Conservation (phyloP, 2,329 filamentous ascomycete species). For the Diaporthe sp. region DNA sequence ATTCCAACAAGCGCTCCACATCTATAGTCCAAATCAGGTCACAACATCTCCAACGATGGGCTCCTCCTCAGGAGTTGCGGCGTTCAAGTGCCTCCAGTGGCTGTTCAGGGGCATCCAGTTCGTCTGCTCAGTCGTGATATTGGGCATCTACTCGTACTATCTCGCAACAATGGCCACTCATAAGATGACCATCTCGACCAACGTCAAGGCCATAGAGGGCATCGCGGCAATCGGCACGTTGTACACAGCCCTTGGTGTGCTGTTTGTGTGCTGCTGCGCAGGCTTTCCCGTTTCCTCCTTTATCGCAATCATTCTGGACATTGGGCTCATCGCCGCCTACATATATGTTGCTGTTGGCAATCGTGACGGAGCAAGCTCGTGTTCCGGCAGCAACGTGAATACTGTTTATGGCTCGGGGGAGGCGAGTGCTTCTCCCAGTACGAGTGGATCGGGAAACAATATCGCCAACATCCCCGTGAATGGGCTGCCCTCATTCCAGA, state of each 20-base stretch:
- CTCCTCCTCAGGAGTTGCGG: conserved; percentile 60
- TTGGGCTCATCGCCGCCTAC: conserved; percentile 73
- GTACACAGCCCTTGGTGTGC: conserved; percentile 71
- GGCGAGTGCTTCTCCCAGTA: conserved; percentile 53
- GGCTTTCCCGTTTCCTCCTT: conserved; percentile 73
- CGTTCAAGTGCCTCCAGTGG: conserved; percentile 66
- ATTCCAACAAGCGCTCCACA: too few relatives aligned
- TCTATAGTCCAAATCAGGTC: conserved; percentile 39
- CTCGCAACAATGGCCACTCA: conserved; percentile 70
- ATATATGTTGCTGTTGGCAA: conserved; percentile 75
- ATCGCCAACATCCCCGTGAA: conserved; percentile 44
- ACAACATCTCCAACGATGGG: conserved; percentile 55
- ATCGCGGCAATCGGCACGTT: conserved; percentile 72
- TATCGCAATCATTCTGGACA: conserved; percentile 71
- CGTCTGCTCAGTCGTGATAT: conserved; percentile 70
- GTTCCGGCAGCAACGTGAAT: conserved; percentile 62
- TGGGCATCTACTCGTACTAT: conserved; percentile 77
- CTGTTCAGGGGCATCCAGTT: conserved; percentile 73
- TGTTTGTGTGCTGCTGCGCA: conserved; percentile 75
- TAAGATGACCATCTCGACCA: conserved; percentile 64
- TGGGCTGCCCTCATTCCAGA: conserved; percentile 35
- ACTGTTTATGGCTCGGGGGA: conserved; percentile 71
- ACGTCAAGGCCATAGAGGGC: conserved; percentile 72
- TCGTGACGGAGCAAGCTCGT: conserved; percentile 68
- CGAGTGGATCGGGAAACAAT: conserved; percentile 51